These are phyloP conservation scores for Fraxinus quadrangulata DNA, from an alignment of 257 asterid species.

Conservation along the genomic window DNA sequence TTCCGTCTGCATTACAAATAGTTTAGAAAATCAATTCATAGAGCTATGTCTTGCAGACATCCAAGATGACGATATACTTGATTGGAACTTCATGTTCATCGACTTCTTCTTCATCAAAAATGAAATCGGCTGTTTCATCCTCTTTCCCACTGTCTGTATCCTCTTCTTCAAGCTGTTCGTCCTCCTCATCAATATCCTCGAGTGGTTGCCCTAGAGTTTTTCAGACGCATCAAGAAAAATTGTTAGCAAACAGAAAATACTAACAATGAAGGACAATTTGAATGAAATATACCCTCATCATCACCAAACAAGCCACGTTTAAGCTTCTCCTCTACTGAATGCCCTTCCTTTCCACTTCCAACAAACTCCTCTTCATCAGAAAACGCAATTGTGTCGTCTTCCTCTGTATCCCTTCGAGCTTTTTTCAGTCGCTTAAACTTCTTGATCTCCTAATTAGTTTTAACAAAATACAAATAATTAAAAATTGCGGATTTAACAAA, in stretches of 20 bases:
- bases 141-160: slow-evolving; percentile 75
- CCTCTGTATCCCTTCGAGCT: slow-evolving; percentile 61
- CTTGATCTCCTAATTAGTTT: slow-evolving; percentile 53
- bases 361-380: too few relatives aligned
- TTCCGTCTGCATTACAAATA: slow-evolving; percentile 62
- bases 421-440: slow-evolving; percentile 87
- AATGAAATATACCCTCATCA: too few relatives aligned
- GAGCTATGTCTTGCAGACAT: background rate
- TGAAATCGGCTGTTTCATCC: slow-evolving; percentile 95
- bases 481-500: slow-evolving; percentile 1
- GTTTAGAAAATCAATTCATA: slow-evolving; percentile 4
- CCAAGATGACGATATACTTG: slow-evolving; percentile 45
- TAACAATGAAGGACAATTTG: too few relatives aligned
- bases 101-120: slow-evolving; percentile 84
- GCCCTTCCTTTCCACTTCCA: too few relatives aligned
- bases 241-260: too few relatives aligned
- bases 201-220: slow-evolving; percentile 63
- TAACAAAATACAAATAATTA: background rate
- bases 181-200: slow-evolving; percentile 95
- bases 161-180: slow-evolving; percentile 68
- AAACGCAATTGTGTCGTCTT: too few relatives aligned
- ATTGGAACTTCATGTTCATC: slow-evolving; percentile 82
- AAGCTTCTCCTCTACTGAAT: too few relatives aligned
- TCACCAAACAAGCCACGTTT: too few relatives aligned
- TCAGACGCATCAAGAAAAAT: slow-evolving; percentile 19